Conservation (phyloP, 345 rosid genomes). For the Aurinia saxatilis region DNA sequence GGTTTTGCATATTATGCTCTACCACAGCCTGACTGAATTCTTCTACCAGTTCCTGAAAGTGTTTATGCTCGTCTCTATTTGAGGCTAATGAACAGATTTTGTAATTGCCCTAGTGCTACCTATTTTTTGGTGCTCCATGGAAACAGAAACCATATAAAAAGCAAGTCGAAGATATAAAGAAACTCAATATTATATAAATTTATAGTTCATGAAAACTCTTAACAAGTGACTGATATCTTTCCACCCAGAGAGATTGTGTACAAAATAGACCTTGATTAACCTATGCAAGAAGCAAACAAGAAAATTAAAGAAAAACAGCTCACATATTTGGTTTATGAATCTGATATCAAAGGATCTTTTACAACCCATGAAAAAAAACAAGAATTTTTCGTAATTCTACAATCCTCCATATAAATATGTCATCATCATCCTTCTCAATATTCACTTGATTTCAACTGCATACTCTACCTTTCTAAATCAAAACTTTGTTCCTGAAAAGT, state of each 20-base stretch:
- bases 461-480: conserved; percentile 45
- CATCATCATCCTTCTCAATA: conserved; percentile 11
- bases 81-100: conserved; percentile 1
- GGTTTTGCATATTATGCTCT: not conserved
- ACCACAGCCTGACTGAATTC: not conserved
- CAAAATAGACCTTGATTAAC: not conserved
- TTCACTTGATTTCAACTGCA: conserved; percentile 16
- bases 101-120: not conserved
- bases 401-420: conserved; percentile 14
- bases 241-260: conserved; percentile 4
- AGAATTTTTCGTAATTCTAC: conserved; percentile 16
- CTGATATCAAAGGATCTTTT: not conserved
- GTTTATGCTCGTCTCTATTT: conserved; percentile 2
- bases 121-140: not conserved
- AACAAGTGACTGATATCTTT: not conserved
- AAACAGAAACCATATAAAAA: not conserved
- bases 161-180: not conserved
- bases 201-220: not conserved
- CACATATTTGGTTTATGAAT: conserved; percentile 11
- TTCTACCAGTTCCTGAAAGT: not conserved
- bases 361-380: conserved; percentile 13
- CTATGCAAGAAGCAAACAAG: not conserved
- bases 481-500: conserved; percentile 77
- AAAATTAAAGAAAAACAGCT: not conserved
- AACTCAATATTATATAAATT: not conserved